Base-by-base conservation (phyloP, 108 stramenopile genomes). In the Craspedostauros australis region DNA sequence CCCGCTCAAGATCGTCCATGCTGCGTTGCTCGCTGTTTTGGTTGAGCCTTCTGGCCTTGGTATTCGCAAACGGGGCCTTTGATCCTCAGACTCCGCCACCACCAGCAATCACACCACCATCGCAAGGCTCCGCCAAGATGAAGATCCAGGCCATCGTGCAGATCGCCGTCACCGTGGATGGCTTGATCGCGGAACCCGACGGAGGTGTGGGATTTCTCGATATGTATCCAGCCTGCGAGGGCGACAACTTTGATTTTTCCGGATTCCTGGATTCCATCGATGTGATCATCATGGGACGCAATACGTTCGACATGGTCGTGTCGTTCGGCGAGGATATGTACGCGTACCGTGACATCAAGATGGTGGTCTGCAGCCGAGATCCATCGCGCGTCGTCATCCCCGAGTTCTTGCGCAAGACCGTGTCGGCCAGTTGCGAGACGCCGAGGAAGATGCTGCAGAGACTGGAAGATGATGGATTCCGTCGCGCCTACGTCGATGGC, bases 211-310 rank as follows among this genome's bases (percentile, higher is more conserved):
- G 56, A 20, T 79, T 64, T 39, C 62, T 79, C 43, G 50, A 62
- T 34, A 45, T 60, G 37, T 55, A 46, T 25, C 70, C 69, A 46
- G n/a, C 45, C 14, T 32, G 30, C 2, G 62, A 62, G 18, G 70
- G 70, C 31, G 71, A 47, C 22, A 71, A 72, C 22, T 63, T 72
- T 49, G 73, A 66, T 5, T 79, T 79, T 45, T n/a, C 54, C 15
- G 64, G 57, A 4, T 72, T 75, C 39, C 44, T 79, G 41, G 16
- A 46, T 11, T 48, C 65, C 0, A 46, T 79, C 42, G 78, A 79
- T 52, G 50, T 50, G 16, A 47, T 79, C 9, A 43, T 79, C 15
- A 72, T 79, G 73, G 78, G 78, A 23, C 70, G 73, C 15, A 79
- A 60, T 18, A 75, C 78, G 14, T 79, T 64, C 44, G 73, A 79